Conservation (phyloP, 2,329 filamentous ascomycete genomes). For the Huntiella bhutanensis region DNA sequence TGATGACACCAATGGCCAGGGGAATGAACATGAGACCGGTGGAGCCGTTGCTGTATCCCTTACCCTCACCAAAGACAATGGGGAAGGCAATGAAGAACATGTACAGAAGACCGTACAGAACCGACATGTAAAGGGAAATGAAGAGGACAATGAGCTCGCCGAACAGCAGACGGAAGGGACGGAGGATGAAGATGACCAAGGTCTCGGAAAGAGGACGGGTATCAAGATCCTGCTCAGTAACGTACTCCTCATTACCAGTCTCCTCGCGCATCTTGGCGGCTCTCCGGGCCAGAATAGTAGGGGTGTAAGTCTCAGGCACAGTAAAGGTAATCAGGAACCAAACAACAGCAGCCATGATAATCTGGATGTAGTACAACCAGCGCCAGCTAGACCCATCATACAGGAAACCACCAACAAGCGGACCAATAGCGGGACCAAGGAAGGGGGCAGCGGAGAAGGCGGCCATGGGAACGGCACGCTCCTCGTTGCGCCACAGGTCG, state of each 20-base stretch:
- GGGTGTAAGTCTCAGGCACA: constrained; percentile 78
- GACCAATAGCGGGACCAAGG: constrained; percentile 60
- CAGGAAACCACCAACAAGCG: constrained; percentile 59
- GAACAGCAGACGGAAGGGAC: constrained; percentile 74
- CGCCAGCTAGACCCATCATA: constrained; percentile 54
- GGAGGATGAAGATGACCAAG: constrained; percentile 54
- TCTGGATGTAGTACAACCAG: constrained; percentile 75
- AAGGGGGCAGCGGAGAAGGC: constrained; percentile 71
- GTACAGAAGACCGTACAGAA: constrained; percentile 56
- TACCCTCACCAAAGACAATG: constrained; percentile 58
- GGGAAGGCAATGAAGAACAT: constrained; percentile 60
- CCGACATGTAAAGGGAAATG: constrained; percentile 69
- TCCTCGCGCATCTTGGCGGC: constrained; percentile 53
- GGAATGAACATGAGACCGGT: constrained; percentile 82
- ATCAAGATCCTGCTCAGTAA: constrained; percentile 69
- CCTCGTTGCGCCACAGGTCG: constrained; percentile 69
- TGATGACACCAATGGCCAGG: constrained; percentile 49
- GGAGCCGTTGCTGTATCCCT: constrained; percentile 53
- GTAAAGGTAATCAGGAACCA: constrained; percentile 69
- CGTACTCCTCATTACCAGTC: constrained; percentile 46
- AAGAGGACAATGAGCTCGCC: constrained; percentile 70
- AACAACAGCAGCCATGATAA: constrained; percentile 51
- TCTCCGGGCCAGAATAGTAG: constrained; percentile 51
- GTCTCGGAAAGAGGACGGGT: constrained; percentile 48
- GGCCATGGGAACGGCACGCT: constrained; percentile 73